Base-by-base conservation (phyloP, 2,329 filamentous ascomycete genomes). In the Fusarium sp. region DNA sequence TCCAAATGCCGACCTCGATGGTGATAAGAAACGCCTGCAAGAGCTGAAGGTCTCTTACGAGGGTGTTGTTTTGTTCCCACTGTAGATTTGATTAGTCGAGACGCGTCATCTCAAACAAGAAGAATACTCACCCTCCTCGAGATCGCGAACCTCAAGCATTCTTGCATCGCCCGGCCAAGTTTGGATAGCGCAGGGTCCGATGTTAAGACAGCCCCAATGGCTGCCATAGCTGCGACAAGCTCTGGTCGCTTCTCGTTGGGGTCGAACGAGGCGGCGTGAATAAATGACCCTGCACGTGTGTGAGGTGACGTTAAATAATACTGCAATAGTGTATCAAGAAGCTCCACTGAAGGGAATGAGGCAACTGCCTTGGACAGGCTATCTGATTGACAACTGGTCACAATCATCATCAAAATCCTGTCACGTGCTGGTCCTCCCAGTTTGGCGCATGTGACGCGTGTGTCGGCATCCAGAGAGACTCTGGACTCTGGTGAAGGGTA, bases 91-190 rank as follows among this genome's bases (percentile, higher is more conserved):
- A 5, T 71, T 9, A 70, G 57, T 8, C 20, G 8, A 11, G 18
- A 18, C 35, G 4, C 5, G 1, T 25, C 22, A 18, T 8, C 9
- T 13, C 10, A 13, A 10, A 20, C 22, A 14, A 14, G 1, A 20
- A 16, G 16, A 8, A 6, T 4, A 63, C 75, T 38, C 6, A 76
- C 75, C 16, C 66, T 73, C 59, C 73, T 73, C 2, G 75, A 54
- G 6, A 77, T 65, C 3, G 73, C 66, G 13, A 69, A 40, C 29
- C 57, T 77, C 11, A 83, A 75, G 29, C 81, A 81, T 63, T 86
- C 84, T 27, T 84, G 79, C 29, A 86, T 72, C 1, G 84, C 84
- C 70, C 81, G 84, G 0, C 84, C 84, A 22, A 86, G 74, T 7
- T 83, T 84, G 11, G 81, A 75, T 5, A 86, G 74, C 0, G 82